Percentiles rank a stretch among this genome's conserved stretches.
phyloP scores from a whole-genome alignment of 2,329 filamentous ascomycete species.

The Fusarium siculi region DNA sequence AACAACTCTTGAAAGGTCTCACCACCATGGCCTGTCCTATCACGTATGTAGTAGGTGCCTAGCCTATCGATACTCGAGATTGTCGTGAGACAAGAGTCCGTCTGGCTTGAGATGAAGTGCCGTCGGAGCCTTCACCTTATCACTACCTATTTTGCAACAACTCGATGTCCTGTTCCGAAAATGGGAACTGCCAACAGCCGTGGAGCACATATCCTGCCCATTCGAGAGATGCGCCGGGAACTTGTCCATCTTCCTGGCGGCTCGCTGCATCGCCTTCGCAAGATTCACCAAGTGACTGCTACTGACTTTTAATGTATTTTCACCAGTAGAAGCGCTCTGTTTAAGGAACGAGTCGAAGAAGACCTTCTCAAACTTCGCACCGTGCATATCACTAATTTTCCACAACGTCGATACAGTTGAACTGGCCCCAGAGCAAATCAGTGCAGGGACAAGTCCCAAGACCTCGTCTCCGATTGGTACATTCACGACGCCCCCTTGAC shows the following conservation, averaged over 20 bases:
- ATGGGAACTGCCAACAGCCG: neutral
- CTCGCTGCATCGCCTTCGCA: neutral
- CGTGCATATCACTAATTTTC: neutral
- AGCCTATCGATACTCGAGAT: too few relatives aligned
- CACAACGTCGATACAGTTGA: neutral
- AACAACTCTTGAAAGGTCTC: too few relatives aligned
- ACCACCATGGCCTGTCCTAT: too few relatives aligned
- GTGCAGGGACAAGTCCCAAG: neutral
- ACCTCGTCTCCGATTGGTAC: neutral
- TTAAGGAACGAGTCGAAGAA: neutral
- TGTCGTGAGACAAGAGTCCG: too few relatives aligned
- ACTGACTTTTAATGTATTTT: fast-evolving
- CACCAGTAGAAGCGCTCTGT: neutral
- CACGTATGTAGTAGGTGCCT: too few relatives aligned
- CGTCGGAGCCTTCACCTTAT: fast-evolving
- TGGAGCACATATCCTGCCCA: neutral
- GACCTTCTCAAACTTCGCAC: neutral
- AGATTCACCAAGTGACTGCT: neutral
- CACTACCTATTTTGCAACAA: neutral
- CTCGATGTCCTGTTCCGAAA: neutral
- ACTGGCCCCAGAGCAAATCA: neutral
- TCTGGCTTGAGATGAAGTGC: too few relatives aligned
- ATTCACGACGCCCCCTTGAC: neutral
- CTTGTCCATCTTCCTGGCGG: too few relatives aligned
- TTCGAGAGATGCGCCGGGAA: too few relatives aligned